A percentile compares a stretch with the other conserved stretches of the same genome.
phyloP scores from a whole-genome alignment of 495 filamentous ascomycete species.

The Neurospora terricola region DNA sequence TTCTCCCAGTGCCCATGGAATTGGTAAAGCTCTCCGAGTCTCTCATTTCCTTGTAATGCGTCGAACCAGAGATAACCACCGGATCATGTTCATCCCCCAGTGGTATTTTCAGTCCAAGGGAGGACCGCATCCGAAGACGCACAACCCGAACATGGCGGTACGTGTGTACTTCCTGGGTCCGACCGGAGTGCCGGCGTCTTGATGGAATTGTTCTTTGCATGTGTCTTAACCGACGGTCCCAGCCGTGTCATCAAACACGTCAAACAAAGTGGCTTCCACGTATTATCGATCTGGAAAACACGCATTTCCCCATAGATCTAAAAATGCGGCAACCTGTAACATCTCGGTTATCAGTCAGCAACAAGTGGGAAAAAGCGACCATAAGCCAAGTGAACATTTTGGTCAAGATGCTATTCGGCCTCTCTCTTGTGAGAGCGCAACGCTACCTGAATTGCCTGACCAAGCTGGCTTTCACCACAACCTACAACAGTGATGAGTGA shows the following conservation, averaged over 20 bases:
- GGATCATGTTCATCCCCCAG: background rate
- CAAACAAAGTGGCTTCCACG: background rate
- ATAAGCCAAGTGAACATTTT: no score
- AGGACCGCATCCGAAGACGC: background rate
- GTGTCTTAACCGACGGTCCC: background rate
- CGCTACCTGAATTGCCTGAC: background rate
- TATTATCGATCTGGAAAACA: no score
- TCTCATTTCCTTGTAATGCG: background rate
- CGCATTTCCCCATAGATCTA: no score
- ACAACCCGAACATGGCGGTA: background rate
- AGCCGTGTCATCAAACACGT: background rate
- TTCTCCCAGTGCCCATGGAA: no score
- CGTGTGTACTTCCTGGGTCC: background rate
- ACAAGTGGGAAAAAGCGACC: no score
- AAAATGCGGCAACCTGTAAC: no score
- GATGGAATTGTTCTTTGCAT: background rate
- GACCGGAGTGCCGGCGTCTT: background rate
- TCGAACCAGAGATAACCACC: background rate
- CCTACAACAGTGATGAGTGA: background rate
- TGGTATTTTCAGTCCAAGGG: background rate
- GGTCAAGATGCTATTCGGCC: background rate
- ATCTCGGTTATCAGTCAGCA: background rate
- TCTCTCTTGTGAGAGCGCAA: background rate
- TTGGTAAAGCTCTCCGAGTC: background rate
- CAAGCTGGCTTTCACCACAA: background rate